Evolutionary conservation across 2,329 filamentous ascomycete species (phyloP), one percentile per base, ranked within the genome.

Genomic region (Corynespora cassiicola): DNA sequence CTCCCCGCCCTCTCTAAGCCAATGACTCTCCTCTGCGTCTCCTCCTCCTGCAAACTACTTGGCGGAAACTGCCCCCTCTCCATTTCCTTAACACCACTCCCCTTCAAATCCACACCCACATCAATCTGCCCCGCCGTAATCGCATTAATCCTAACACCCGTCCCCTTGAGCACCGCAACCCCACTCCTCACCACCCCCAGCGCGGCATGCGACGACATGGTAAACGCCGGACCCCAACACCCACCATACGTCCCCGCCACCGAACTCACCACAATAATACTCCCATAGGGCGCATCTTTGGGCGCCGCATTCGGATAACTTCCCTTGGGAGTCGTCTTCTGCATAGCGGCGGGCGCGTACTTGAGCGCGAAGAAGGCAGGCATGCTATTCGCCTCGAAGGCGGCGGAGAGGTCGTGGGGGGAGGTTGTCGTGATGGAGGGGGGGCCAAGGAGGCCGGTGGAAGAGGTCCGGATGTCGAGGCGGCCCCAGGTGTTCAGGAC

Each of bases 351-450:
- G 0, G 81, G 80, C 0, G 80, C 80, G 52, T 84, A 84, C 58
- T 85, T 85, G 45, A 85, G 70, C 1, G 81, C 81, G 51, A 82
- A 84, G 69, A 85, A 85, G 2, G 82, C 80, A 6, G 80, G 79
- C 64, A 84, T 75, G 24, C 74, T 74, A 54, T 84, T 82, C 2
- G 79, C 77, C 54, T 84, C 79, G 58, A 84, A 83, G 45, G 77
- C 78, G 30, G 74, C 75, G 55, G 76, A 73, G 10, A 85, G 66
- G 52, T 82, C 79, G 8, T 68, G 64, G 0, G 81, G 78, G 0
- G 77, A 79, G 2, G 81, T 85, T 10, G 72, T 71, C 20, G 75
- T 73, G 42, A 85, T 79, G 5, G 42, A 48, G 0, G 78, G 70
- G 0, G 82, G 81, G 1, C 80, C 81, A 0, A 83, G 73, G 2